Evolutionary conservation across 1,284 basidiomycete species (phyloP), one percentile per base, ranked within the genome.

Genomic region (Moesziomyces parantarcticus): DNA sequence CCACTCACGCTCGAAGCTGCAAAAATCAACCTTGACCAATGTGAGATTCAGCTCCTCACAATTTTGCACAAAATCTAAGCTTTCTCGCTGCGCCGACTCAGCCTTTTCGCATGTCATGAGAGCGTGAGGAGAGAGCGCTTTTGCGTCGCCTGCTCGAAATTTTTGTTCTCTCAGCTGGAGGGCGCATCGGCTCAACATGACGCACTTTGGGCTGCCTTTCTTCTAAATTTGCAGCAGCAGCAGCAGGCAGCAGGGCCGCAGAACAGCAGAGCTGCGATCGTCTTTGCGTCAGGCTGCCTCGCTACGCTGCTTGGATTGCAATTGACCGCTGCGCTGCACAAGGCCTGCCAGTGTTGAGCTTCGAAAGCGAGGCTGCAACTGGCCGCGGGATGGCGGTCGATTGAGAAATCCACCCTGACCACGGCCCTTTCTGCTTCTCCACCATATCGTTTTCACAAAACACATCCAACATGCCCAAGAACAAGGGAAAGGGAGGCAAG

Each of bases 401-500:
- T 13, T 13, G 11, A 32, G 29, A 32, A 32, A 32, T 32, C 29
- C 29, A 32, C 29, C 10, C 29, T n/a, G 29, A 8, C 29, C 10
- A 8, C 9, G 2, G 36, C 34, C 16, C 8, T n/a, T 48, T 25
- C n/a, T 54, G 40, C 44, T 25, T 25, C 47, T 43, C 52, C 50
- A 51, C 25, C 40, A 52, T 40, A 48, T 36, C 25, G 32, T 46
- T 23, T 44, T 50, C 50, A 43, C 25, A 5, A 42, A 25, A 22
- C 48, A 18, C 44, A 48, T 43, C 29, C 23, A 64, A 8, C 43
- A 64, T 68, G 63, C 65, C 71, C 26, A 66, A 84, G 81, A 82
- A 82, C 64, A 84, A 84, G 48, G 83, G 83, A 62, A 84, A 99
- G 93, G 96, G 97, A 85, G 97, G 97, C 75, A 99, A 99, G 89